Evolutionary conservation across 225 moss, liverwort and hornwort genomes (phyloP).

Genomic region (Pleurozium schreberi): DNA sequence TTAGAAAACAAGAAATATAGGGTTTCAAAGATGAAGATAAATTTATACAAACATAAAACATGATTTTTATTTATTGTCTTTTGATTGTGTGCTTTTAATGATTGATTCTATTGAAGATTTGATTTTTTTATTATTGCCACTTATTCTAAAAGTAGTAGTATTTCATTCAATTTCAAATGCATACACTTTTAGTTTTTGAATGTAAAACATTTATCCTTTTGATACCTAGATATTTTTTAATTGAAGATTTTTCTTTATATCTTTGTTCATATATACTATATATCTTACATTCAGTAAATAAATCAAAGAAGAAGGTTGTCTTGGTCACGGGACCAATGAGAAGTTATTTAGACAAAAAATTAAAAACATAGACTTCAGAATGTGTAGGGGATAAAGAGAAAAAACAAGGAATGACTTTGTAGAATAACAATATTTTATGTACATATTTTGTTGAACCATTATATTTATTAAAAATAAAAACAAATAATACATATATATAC

Average conservation of each 20-base stretch:
- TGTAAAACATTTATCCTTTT: too few relatives aligned
- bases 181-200: neutral
- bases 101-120: neutral
- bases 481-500: neutral
- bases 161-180: neutral
- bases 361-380: rapidly evolving
- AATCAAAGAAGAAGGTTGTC: rapidly evolving
- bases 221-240: rapidly evolving
- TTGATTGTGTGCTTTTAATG: too few relatives aligned
- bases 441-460: too few relatives aligned
- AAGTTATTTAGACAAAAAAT: neutral
- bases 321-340: neutral
- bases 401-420: neutral
- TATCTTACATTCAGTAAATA: too few relatives aligned
- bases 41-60: neutral
- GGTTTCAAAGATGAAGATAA: neutral
- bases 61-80: rapidly evolving
- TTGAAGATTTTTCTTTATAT: neutral
- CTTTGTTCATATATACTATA: neutral
- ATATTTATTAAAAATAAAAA: too few relatives aligned
- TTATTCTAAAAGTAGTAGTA: too few relatives aligned
- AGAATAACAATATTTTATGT: too few relatives aligned
- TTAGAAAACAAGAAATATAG: too few relatives aligned
- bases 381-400: rapidly evolving
- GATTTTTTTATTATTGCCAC: rapidly evolving